Conservation (phyloP, 495 filamentous ascomycete species). For the Ramalina intermedia region DNA sequence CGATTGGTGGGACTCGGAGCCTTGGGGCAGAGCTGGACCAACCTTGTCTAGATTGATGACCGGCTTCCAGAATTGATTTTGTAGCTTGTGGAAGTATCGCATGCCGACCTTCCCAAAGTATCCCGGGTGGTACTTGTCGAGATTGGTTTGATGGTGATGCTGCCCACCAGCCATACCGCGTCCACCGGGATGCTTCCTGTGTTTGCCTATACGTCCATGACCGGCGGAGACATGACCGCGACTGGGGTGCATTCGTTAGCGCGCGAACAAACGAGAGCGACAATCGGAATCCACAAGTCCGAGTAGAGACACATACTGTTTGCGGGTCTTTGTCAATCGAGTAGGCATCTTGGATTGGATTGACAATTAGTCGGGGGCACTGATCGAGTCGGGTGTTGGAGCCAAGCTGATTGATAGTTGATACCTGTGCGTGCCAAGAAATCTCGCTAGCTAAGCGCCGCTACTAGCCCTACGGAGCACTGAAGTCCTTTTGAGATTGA, state of each 20-base stretch:
- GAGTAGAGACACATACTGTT: constrained; percentile 50
- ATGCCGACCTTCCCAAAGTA: constrained; percentile 98
- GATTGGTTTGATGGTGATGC: constrained; percentile 89
- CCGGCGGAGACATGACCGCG: constrained; percentile 92
- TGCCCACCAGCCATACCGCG: constrained; percentile 92
- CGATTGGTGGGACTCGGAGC: constrained; percentile 2
- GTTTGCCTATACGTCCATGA: constrained; percentile 84
- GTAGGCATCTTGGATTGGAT: constrained; percentile 48
- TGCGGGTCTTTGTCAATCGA: constrained; percentile 66
- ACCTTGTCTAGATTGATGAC: constrained; percentile 87
- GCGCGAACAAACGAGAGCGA: constrained; percentile 1
- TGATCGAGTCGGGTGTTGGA: too few relatives aligned
- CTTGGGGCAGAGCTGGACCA: constrained; percentile 11
- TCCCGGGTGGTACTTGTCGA: constrained; percentile 90
- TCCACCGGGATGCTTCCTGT: constrained; percentile 88
- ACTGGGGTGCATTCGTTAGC: constrained; percentile 27
- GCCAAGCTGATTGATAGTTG: too few relatives aligned
- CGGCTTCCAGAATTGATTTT: constrained; percentile 86
- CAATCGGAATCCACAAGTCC: constrained; percentile 5
- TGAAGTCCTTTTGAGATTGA: too few relatives aligned
- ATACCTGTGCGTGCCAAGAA: too few relatives aligned
- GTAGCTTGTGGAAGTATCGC: constrained; percentile 83
- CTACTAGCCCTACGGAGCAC: too few relatives aligned
- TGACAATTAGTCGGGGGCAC: too few relatives aligned
- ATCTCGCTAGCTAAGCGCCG: too few relatives aligned